These are phyloP conservation scores for Cymbopogon flexuosus DNA, from an alignment of 202 grass and related monocot genomes.

Conservation along the genomic window DNA sequence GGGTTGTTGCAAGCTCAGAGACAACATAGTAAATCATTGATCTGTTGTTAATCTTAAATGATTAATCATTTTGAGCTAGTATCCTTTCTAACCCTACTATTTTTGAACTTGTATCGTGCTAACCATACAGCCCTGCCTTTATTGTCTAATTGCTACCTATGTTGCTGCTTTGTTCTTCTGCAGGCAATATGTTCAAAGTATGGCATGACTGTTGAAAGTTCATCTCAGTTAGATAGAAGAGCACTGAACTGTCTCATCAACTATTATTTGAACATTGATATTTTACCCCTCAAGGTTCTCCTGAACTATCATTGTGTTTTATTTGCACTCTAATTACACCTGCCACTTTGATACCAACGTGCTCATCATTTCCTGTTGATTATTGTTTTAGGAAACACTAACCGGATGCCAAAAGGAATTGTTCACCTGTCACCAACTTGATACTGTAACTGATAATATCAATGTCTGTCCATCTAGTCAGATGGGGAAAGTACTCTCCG, in stretches of 20 bases:
- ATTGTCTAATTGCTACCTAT: neutral
- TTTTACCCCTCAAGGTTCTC: constrained; percentile 45
- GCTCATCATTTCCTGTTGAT: constrained; percentile 10
- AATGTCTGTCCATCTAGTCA: constrained; percentile 15
- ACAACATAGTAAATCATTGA: neutral
- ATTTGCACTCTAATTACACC: constrained; percentile 10
- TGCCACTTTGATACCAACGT: constrained; percentile 1
- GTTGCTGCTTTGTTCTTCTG: constrained; percentile 1
- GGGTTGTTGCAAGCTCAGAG: neutral
- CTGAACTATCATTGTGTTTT: neutral
- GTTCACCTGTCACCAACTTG: constrained; percentile 28
- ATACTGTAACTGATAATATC: constrained; percentile 14
- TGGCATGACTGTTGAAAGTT: constrained; percentile 32
- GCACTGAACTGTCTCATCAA: constrained; percentile 41
- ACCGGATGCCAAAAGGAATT: constrained; percentile 39
- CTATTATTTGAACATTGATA: constrained; percentile 45
- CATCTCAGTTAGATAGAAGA: constrained; percentile 46
- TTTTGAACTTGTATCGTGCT: neutral
- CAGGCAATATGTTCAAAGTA: constrained; percentile 55
- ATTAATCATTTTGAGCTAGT: neutral
- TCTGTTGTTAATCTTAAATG: neutral
- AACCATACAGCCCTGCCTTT: neutral
- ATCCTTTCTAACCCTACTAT: neutral
- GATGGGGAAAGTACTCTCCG: constrained; percentile 26
- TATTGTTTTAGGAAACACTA: constrained; percentile 29